phyloP scores from a whole-genome alignment of 2,329 filamentous ascomycete species.

The Passalora sequoiae region DNA sequence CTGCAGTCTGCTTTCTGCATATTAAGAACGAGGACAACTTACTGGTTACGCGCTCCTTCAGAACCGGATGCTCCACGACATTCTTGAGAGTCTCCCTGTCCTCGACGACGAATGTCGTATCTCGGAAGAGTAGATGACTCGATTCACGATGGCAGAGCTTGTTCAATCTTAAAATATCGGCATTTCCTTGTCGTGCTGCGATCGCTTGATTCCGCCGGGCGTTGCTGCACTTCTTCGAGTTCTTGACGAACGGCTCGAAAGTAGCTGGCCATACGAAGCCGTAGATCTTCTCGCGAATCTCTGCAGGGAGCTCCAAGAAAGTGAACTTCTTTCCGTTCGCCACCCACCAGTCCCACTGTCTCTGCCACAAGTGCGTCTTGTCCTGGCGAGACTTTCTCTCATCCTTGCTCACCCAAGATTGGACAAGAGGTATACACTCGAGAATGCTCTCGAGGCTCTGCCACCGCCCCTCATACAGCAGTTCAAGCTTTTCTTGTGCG shows the following conservation, averaged over 20 bases:
- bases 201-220: too few species aligned
- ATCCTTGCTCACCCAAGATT: neutral
- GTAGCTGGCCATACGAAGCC: constrained; percentile 6
- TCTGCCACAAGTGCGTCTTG: neutral
- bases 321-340: constrained; percentile 8
- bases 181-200: constrained; percentile 3
- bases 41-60: too few species aligned
- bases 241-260: neutral
- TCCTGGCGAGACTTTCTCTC: neutral
- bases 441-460: neutral
- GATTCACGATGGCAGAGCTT: constrained; percentile 22
- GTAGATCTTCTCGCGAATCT: constrained; percentile 25
- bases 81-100: too few species aligned
- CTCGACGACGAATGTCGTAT: constrained; percentile 20
- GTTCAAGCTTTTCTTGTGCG: too few species aligned
- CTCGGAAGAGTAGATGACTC: constrained; percentile 18
- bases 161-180: constrained; percentile 16
- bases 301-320: constrained; percentile 21
- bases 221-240: neutral
- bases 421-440: neutral
- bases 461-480: too few species aligned
- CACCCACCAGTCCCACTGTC: constrained; percentile 15
- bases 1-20: too few species aligned
- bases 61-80: too few species aligned
- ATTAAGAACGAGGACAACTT: too few species aligned